Percentiles rank a stretch among this genome's conserved stretches.
Conservation (phyloP, 106 monocot genomes). For the Cymbidium sinense region DNA sequence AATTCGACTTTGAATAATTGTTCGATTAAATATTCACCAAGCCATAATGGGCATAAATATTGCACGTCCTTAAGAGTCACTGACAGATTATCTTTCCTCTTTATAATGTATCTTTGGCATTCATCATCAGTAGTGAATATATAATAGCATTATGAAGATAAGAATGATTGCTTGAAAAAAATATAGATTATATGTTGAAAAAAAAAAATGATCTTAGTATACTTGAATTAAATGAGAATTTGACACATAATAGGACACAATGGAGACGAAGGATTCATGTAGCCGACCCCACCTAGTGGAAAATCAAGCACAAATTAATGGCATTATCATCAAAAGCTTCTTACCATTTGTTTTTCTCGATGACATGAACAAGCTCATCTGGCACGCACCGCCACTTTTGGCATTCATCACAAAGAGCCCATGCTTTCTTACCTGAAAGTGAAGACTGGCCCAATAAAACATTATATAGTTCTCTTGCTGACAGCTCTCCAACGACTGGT, state of each 20-base stretch:
- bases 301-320: not conserved
- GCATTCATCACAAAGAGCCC: constrained; percentile 92
- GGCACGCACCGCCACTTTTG: constrained; percentile 90
- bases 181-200: not conserved
- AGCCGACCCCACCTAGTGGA: too few relatives aligned
- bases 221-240: too few relatives aligned
- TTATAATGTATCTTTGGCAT: not conserved
- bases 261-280: too few relatives aligned
- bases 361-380: constrained; percentile 57
- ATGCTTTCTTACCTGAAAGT: constrained; percentile 43
- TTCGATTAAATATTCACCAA: not conserved
- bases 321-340: constrained; percentile 6
- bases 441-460: constrained; percentile 20
- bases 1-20: not conserved
- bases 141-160: not conserved
- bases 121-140: not conserved
- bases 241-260: too few relatives aligned
- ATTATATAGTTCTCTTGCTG: constrained; percentile 14
- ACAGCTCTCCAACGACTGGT: constrained; percentile 12
- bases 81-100: not conserved
- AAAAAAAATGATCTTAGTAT: not conserved
- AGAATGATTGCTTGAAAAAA: not conserved
- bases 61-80: not conserved
- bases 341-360: constrained; percentile 87
- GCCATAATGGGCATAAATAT: not conserved